Evolutionary conservation across 208 protist species (phyloP), one percentile per base, ranked within the genome.

Genomic region (Leishmania amazonensis): DNA sequence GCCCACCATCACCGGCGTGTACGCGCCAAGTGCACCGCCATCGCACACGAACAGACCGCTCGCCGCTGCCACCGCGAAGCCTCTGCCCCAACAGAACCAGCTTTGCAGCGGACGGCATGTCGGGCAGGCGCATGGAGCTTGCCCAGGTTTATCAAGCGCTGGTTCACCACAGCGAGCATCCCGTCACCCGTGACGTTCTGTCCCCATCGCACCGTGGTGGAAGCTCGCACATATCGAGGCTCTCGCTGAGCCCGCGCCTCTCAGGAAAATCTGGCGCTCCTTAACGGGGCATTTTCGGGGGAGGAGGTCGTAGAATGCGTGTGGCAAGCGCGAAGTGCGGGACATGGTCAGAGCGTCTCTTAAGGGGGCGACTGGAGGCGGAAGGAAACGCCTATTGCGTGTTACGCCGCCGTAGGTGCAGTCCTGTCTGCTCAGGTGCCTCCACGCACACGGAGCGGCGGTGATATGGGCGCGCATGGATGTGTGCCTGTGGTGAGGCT

Each of bases 41-140:
- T 87, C 65, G 62, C 83, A 78, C 67, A 81, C 83, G 64, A 87
- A 85, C 54, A 74, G 15, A 84, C 53, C 86, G 80, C 83, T 89
- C 86, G 51, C 86, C 86, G 70, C 73, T 79, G 65, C 83, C 86
- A 65, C 83, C 78, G 47, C 80, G 79, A 77, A 81, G 85, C 49
- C 83, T 85, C 70, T 72, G 80, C 57, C 85, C 86, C 9, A 83
- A 84, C 45, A 89, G 83, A n/a, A 58, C 75, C 45, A 89, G 80
- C 74, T 64, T 81, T 24, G 79, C 78, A 71, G 79, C 83, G 21
- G 85, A 84, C 17, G 81, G 64, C 72, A 76, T 67, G 54, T 71
- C 75, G 3, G 75, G 76, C 62, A 79, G 35, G 1, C 58, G 75
- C 53, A 72, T 54, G 72, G 82, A 79, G 54, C 31, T 79, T 62